These are phyloP conservation scores for Dictyostelium capitatum DNA, from an alignment of 78 protist species.

Conservation along the genomic window DNA sequence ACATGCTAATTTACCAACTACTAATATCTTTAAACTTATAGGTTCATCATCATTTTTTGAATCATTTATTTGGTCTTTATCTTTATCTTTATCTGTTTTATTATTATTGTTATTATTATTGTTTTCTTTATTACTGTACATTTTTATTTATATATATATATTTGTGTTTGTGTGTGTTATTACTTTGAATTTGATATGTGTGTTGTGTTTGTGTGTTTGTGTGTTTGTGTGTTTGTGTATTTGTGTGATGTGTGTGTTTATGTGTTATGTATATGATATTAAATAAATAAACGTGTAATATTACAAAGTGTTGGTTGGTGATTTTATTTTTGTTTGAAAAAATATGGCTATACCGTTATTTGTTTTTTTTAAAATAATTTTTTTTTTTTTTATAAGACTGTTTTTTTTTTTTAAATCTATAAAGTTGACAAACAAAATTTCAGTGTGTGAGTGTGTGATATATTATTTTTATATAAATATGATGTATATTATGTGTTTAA, in stretches of 20 bases:
- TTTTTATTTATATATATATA: no score
- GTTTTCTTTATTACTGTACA: neutral
- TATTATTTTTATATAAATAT: no score
- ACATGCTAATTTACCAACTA: conserved; percentile 74
- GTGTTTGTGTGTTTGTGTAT: neutral
- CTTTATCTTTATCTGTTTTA: conserved; percentile 9
- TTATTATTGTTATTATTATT: neutral
- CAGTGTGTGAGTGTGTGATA: no score
- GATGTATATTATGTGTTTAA: no score
- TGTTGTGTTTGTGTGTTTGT: neutral
- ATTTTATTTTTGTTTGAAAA: neutral
- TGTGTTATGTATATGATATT: no score
- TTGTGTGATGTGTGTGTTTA: neutral
- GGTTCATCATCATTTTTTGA: conserved; percentile 29
- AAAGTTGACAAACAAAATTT: no score
- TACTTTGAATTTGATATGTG: no score
- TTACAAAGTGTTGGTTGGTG: no score
- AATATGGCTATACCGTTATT: neutral
- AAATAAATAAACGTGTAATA: neutral
- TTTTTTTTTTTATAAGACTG: no score
- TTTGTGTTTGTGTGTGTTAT: neutral
- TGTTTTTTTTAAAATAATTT: neutral
- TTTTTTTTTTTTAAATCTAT: no score
- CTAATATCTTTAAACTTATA: conserved; percentile 49
- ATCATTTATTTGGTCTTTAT: neutral